Conservation (phyloP, 2,329 filamentous ascomycete species). For the Colletotrichum sp. region DNA sequence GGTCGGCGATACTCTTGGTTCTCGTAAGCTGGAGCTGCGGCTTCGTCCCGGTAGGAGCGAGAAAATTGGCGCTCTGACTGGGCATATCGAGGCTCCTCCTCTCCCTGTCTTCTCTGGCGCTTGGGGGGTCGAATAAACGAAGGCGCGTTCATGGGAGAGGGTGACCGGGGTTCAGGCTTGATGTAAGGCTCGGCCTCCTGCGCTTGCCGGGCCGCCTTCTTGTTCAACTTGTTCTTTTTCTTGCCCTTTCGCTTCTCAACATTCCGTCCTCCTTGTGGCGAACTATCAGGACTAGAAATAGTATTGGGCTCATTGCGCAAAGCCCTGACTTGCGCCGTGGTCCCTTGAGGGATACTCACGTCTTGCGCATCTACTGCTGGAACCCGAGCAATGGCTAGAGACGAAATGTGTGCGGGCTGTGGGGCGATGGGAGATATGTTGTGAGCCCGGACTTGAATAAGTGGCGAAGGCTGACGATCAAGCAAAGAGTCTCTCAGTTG, state of each 20-base stretch:
- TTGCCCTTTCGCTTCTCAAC: constrained; percentile 54
- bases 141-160: constrained; percentile 60
- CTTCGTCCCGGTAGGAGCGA: constrained; percentile 32
- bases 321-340: constrained; percentile 60
- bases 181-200: constrained; percentile 56
- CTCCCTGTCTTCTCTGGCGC: constrained; percentile 52
- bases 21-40: constrained; percentile 33
- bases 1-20: constrained; percentile 26
- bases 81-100: constrained; percentile 46
- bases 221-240: constrained; percentile 56
- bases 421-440: constrained; percentile 77
- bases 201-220: constrained; percentile 54
- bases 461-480: constrained; percentile 55
- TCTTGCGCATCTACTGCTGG: constrained; percentile 34
- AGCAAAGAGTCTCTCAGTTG: constrained; percentile 11
- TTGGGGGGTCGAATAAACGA: constrained; percentile 62
- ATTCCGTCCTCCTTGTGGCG: constrained; percentile 55
- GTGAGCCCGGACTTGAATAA: constrained; percentile 69
- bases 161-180: constrained; percentile 69
- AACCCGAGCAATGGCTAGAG: constrained; percentile 52
- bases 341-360: constrained; percentile 38
- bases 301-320: constrained; percentile 55
- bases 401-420: constrained; percentile 73
- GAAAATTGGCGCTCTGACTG: constrained; percentile 37
- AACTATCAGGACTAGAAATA: constrained; percentile 65